These are phyloP conservation scores for Annona squamosa DNA, from an alignment of 164 flowering plant species.

Conservation along the genomic window DNA sequence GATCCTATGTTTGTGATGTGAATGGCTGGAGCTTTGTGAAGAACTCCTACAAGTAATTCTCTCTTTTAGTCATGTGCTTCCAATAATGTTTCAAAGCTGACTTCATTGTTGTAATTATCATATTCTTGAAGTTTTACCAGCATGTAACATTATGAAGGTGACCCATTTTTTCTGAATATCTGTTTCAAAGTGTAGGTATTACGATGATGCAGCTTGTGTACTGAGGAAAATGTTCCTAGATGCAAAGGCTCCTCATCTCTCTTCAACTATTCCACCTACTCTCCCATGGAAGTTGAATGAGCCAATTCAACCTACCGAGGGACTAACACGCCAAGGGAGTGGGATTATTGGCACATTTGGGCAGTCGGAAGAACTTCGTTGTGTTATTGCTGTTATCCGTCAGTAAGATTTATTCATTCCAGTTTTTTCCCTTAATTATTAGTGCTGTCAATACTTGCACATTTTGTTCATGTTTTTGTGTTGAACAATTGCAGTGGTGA, in stretches of 20 bases:
- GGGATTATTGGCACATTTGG: conserved; percentile 96
- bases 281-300: conserved; percentile 95
- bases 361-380: conserved; percentile 91
- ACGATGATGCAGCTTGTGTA: conserved; percentile 99
- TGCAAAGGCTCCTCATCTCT: conserved; percentile 98
- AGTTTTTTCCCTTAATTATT: not conserved
- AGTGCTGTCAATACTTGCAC: not conserved
- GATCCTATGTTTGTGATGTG: conserved; percentile 99
- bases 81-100: not conserved
- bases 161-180: not conserved
- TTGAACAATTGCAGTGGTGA: conserved; percentile 63
- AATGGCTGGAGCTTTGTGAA: conserved; percentile 99
- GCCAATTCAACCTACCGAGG: conserved; percentile 74
- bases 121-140: not conserved
- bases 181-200: conserved; percentile 51
- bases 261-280: conserved; percentile 87
- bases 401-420: conserved; percentile 52
- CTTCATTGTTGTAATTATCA: not conserved
- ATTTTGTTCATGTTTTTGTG: not conserved
- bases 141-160: not conserved
- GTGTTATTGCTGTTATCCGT: conserved; percentile 87
- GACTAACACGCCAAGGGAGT: conserved; percentile 96
- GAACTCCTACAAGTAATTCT: conserved; percentile 85
- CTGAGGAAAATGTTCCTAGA: conserved; percentile 94
- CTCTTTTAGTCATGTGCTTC: not conserved